phyloP scores from a whole-genome alignment of 495 filamentous ascomycete species.

The Trichoderma gamsii region DNA sequence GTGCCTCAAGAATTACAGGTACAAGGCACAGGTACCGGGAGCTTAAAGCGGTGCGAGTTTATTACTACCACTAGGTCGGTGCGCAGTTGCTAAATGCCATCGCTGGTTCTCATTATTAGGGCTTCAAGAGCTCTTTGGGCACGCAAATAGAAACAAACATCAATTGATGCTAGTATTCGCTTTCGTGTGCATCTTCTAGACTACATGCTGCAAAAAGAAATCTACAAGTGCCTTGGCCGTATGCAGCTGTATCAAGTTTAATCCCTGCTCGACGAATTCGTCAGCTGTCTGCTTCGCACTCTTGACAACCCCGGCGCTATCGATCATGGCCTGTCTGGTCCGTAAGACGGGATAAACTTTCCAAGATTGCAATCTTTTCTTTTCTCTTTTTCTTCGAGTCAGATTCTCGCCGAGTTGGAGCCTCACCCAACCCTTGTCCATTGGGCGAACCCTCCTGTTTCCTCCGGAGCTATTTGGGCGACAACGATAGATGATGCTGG shows the following conservation, averaged over 20 bases:
- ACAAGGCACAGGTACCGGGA: neutral
- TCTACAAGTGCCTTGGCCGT: too few species aligned
- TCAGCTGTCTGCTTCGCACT: neutral
- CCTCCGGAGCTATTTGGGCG: neutral
- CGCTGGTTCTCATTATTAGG: too few species aligned
- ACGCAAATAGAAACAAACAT: too few species aligned
- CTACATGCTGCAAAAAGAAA: too few species aligned
- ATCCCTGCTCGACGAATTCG: conserved; percentile 1
- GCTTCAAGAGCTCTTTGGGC: too few species aligned
- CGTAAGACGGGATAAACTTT: neutral
- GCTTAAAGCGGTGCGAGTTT: too few species aligned
- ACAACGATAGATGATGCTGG: neutral
- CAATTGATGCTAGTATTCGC: too few species aligned
- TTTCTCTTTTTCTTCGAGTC: neutral
- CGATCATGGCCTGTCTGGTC: neutral
- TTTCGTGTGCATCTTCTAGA: too few species aligned
- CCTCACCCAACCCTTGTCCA: neutral
- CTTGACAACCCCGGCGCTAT: neutral
- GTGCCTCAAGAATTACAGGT: neutral
- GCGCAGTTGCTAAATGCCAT: too few species aligned
- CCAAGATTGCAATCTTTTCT: neutral
- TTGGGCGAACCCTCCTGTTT: neutral
- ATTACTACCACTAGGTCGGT: too few species aligned
- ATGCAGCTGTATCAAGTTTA: neutral
- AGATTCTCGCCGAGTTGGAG: conserved; percentile 5